These are phyloP conservation scores for Eleusine coracana DNA, from an alignment of 176 grass and related monocot species.

Conservation along the genomic window DNA sequence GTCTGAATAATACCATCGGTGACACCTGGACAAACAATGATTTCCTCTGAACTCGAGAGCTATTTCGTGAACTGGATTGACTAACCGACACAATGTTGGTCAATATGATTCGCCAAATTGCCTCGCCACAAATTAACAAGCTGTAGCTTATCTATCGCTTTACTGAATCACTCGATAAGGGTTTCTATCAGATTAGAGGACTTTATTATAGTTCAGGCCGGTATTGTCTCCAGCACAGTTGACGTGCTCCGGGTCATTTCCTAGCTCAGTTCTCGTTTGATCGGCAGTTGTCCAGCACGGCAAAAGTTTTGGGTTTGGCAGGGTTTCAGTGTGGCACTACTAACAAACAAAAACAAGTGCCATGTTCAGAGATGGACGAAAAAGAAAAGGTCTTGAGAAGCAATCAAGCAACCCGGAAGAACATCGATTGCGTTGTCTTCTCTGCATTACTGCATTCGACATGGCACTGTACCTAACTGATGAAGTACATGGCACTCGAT, in stretches of 20 bases:
- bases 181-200: not conserved
- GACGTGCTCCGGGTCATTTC: not conserved
- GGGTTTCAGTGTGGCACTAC: no score
- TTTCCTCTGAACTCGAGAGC: not conserved
- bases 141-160: not conserved
- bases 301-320: not conserved
- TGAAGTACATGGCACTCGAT: not conserved
- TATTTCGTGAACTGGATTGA: not conserved
- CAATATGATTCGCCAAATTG: not conserved
- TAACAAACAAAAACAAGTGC: not conserved
- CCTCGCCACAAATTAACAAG: not conserved
- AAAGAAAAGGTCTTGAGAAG: not conserved
- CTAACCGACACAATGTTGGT: conserved; percentile 10
- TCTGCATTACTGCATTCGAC: not conserved
- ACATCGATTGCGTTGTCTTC: not conserved
- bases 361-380: not conserved
- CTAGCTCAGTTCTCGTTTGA: not conserved
- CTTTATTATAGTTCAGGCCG: conserved; percentile 7
- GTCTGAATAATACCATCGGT: not conserved
- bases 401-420: not conserved
- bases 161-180: not conserved
- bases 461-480: not conserved
- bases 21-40: not conserved
- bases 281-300: not conserved
- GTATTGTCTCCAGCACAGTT: not conserved